phyloP scores from a whole-genome alignment of 108 stramenopile species.

The Skeletonema menzelii region DNA sequence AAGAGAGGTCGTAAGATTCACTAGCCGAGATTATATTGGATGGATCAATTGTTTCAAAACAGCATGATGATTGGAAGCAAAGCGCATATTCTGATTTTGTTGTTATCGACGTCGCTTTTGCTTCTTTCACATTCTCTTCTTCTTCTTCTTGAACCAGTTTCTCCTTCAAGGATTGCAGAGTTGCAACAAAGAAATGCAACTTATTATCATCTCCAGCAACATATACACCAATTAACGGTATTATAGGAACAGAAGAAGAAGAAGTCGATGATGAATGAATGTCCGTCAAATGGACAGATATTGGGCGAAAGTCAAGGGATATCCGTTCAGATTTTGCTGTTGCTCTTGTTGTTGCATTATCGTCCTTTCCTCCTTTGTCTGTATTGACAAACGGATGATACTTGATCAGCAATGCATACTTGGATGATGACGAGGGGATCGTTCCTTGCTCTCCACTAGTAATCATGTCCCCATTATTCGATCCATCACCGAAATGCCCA shows the following conservation, averaged over 20 bases:
- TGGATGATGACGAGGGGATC: background rate
- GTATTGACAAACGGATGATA: background rate
- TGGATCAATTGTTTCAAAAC: background rate
- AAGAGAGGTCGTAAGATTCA: background rate
- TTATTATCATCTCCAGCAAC: conserved; percentile 37
- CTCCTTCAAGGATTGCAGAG: conserved; percentile 7
- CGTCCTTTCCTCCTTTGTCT: background rate
- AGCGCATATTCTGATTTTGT: background rate
- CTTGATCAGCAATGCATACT: conserved; percentile 17
- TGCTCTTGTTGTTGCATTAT: background rate
- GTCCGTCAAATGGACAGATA: conserved; percentile 30
- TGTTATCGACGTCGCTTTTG: background rate
- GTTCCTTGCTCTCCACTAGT: background rate
- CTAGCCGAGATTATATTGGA: background rate
- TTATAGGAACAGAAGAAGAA: background rate
- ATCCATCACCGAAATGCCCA: too few relatives aligned
- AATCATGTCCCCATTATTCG: background rate
- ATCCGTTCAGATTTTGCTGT: conserved; percentile 22
- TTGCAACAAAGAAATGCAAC: conserved; percentile 22
- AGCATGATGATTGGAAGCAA: background rate
- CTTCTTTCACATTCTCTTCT: background rate
- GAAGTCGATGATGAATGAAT: conserved; percentile 4
- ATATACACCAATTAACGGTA: conserved; percentile 29
- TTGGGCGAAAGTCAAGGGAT: conserved; percentile 25
- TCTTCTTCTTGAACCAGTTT: background rate